Evolutionary conservation across 1,284 basidiomycete genomes (phyloP).

Genomic region (Leccinum subspadiceum): DNA sequence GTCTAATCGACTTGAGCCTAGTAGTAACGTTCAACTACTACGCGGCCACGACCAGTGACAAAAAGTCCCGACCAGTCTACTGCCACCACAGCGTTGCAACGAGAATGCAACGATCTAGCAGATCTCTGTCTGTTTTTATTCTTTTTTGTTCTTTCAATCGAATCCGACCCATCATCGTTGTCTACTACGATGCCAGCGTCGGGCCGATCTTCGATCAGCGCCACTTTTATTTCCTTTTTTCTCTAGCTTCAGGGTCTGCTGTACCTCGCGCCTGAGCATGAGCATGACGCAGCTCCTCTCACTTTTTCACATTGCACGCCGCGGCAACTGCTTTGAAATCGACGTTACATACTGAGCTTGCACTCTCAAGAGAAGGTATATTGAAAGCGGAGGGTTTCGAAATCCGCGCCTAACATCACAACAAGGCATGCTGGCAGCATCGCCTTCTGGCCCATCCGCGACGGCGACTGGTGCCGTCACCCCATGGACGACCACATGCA

Average conservation of each 20-base stretch:
- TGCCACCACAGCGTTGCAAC: not conserved
- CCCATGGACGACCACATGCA: not conserved
- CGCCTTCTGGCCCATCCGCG: not conserved
- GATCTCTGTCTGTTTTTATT: not conserved
- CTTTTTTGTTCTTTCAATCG: not conserved
- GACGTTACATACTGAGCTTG: not conserved
- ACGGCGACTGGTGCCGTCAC: not conserved
- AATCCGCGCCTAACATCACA: not conserved
- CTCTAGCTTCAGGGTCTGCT: not conserved
- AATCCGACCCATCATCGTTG: not conserved
- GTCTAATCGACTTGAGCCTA: no score
- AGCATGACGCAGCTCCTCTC: not conserved
- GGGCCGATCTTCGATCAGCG: not conserved
- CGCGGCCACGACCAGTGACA: no score
- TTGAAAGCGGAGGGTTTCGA: not conserved
- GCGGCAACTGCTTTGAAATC: not conserved
- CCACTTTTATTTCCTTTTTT: not conserved
- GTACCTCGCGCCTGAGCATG: not conserved
- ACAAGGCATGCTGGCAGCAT: not conserved
- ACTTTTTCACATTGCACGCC: not conserved
- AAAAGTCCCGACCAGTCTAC: no score
- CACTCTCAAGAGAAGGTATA: not conserved
- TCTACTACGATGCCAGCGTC: not conserved
- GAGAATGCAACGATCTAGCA: not conserved
- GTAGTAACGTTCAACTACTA: no score